Conservation (phyloP, 805 yeast genomes). For the Blastobotrys americana region DNA sequence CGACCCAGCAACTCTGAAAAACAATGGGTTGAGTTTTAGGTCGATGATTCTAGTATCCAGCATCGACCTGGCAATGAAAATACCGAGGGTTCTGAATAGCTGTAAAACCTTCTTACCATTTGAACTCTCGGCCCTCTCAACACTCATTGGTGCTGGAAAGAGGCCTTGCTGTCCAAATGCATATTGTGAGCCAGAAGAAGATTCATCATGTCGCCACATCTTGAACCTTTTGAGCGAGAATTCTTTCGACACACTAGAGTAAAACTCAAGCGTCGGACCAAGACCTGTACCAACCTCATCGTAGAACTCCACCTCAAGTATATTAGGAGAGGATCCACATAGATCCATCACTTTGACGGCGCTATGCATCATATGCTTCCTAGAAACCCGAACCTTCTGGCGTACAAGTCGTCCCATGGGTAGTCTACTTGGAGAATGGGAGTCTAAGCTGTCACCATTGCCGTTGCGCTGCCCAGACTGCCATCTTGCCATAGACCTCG, state of each 20-base stretch:
- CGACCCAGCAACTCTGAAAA: conserved; percentile 44
- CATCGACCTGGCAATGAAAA: conserved; percentile 77
- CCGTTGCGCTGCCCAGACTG: conserved; percentile 39
- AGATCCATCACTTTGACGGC: conserved; percentile 70
- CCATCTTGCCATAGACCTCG: conserved; percentile 77
- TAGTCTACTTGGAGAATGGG: conserved; percentile 14
- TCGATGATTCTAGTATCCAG: conserved; percentile 85
- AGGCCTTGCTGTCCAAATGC: conserved; percentile 46
- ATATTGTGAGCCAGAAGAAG: conserved; percentile 25
- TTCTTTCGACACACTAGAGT: conserved; percentile 69
- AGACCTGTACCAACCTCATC: conserved; percentile 94
- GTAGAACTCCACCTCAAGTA: conserved; percentile 77
- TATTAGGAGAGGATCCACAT: conserved; percentile 72
- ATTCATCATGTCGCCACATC: conserved; percentile 58
- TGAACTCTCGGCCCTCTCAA: conserved; percentile 22
- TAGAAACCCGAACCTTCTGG: conserved; percentile 70
- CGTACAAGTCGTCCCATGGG: conserved; percentile 65
- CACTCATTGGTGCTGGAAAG: conserved; percentile 61
- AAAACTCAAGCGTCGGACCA: conserved; percentile 94
- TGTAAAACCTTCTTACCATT: conserved; percentile 40
- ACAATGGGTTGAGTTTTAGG: conserved; percentile 62
- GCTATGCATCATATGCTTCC: conserved; percentile 63
- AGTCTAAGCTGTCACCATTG: conserved; percentile 20
- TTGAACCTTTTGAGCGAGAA: conserved; percentile 50
- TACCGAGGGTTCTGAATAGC: conserved; percentile 64